Base-by-base conservation (phyloP, 208 protist species). In the Crithidia fasciculata region DNA sequence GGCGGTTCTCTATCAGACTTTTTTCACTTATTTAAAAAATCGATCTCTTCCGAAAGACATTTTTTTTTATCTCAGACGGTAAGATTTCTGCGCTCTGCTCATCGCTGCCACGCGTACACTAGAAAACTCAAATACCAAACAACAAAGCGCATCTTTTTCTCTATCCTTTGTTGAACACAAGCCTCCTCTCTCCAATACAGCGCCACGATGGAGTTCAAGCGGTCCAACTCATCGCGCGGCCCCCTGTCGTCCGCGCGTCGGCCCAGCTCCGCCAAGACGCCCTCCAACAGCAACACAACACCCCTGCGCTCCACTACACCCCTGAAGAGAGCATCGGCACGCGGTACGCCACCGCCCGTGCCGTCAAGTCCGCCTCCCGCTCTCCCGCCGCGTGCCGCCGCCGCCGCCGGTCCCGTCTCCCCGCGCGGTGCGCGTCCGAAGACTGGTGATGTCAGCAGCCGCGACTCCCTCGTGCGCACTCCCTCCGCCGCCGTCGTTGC, bases 141-240 rank as follows among this genome's bases (percentile, higher is more conserved):
- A 8, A 2, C 45, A 49, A 8, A 49, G 28, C 28, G 28, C 28
- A 28, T 28, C 28, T 28, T 1, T 28, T 28, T 28, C 28, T 28
- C 28, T 28, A 28, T 28, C 2, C 0, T 13, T 15, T 49, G 12
- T 2, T 0, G 9, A 49, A 49, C 15, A 7, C 47, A 36, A 0
- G 8, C 2, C 1, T 44, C 65, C 19, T 7, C 49, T 59, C 44
- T 37, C 16, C 4, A 39, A 3, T 7, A 40, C 57, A 36, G 19
- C 57, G 6, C 6, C 36, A 53, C 36, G 0, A 94, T 95, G 87
- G 83, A 93, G 50, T 95, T 92, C 69, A 87, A 87, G 49, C 90
- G 90, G 12, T 83, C 58, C 8, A 88, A 91, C 74, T 95, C 90
- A 3, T 91, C 87, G 2, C 80, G 84, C 43, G 82, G 78, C 4